These are phyloP conservation scores for Arthromyces matolae DNA, from an alignment of 768 basidiomycete species.

Conservation along the genomic window DNA sequence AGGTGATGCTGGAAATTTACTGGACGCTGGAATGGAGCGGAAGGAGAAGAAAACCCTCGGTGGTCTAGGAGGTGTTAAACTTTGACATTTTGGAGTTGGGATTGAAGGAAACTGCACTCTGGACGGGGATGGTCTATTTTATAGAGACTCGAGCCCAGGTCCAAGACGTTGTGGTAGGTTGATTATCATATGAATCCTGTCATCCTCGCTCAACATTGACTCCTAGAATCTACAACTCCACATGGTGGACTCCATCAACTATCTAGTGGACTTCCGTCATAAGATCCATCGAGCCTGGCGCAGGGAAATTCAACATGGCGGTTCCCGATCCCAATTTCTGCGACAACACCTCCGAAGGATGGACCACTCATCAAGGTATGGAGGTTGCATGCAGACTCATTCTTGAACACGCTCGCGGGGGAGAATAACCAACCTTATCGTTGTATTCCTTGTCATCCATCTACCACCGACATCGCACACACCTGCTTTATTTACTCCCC, in stretches of 20 bases:
- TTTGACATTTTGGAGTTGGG: slow-evolving; percentile 30
- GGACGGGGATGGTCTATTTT: slow-evolving; percentile 77
- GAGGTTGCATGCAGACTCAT: slow-evolving; percentile 94
- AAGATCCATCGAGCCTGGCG: slow-evolving; percentile 71
- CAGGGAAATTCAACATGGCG: slow-evolving; percentile 69
- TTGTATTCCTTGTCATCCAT: no score
- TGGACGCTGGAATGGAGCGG: slow-evolving; percentile 98
- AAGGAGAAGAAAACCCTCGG: slow-evolving; percentile 83
- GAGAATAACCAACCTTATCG: slow-evolving; percentile 31
- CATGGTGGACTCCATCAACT: slow-evolving; percentile 93
- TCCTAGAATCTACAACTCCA: slow-evolving; percentile 87
- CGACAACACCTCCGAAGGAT: slow-evolving; percentile 56
- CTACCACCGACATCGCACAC: no score
- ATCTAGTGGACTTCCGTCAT: slow-evolving; percentile 97
- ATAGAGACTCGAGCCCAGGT: slow-evolving; percentile 91
- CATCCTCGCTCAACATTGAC: not conserved
- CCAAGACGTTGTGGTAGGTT: slow-evolving; percentile 84
- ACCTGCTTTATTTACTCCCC: not conserved
- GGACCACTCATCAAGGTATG: slow-evolving; percentile 68
- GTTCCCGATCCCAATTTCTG: slow-evolving; percentile 43
- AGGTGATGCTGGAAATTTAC: slow-evolving; percentile 99
- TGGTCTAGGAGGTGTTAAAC: slow-evolving; percentile 56
- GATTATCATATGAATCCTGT: slow-evolving; percentile 1
- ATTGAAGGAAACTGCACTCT: slow-evolving; percentile 62
- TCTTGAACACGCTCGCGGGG: slow-evolving; percentile 80